Conservation (phyloP, 2,329 filamentous ascomycete species). For the Aspergillus pseudoviridinutans region DNA sequence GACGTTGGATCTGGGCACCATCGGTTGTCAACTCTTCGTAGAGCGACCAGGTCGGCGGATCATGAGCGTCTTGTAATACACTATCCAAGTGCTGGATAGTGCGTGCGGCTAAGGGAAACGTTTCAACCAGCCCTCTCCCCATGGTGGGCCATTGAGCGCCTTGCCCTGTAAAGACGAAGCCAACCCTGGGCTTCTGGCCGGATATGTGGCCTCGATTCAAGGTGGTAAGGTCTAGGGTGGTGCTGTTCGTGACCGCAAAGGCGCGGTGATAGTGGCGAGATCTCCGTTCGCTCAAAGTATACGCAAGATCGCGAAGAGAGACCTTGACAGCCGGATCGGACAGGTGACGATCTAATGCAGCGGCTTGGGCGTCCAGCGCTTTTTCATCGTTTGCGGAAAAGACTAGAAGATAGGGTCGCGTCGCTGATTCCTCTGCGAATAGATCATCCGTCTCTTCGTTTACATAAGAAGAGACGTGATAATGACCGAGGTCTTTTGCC, state of each 20-base stretch:
- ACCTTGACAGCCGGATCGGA: conserved; percentile 12
- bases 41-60: background rate
- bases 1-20: background rate
- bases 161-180: conserved; percentile 7
- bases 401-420: background rate
- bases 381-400: conserved; percentile 6
- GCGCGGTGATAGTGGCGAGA: conserved; percentile 3
- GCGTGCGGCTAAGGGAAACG: background rate
- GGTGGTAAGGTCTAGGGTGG: background rate
- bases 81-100: conserved; percentile 7
- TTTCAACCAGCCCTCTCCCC: conserved; percentile 1
- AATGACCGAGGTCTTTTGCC: background rate
- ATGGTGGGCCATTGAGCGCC: conserved; percentile 6
- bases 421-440: background rate
- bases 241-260: background rate
- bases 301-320: conserved; percentile 11
- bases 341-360: background rate
- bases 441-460: conserved; percentile 2
- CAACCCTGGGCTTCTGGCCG: background rate
- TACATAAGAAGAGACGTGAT: conserved; percentile 3
- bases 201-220: background rate
- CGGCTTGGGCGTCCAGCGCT: background rate
- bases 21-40: background rate
- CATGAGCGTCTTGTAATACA: conserved; percentile 7
- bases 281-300: conserved; percentile 15